Conservation (phyloP, 1,284 basidiomycete genomes). For the Xerocomus subilludens region DNA sequence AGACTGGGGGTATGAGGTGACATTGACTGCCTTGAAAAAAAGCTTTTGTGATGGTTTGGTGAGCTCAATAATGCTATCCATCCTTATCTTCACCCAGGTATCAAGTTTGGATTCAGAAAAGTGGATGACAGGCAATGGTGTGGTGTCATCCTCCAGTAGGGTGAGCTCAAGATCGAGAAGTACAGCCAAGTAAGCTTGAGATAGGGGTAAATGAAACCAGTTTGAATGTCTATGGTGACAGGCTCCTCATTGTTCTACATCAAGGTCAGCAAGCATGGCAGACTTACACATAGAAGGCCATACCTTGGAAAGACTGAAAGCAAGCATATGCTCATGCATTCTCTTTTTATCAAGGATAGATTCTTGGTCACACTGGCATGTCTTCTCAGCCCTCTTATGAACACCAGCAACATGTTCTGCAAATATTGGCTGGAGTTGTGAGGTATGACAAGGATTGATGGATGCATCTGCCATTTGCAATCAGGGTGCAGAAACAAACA, state of each 20-base stretch:
- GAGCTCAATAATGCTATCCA: conserved; percentile 4
- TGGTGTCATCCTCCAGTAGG: background rate
- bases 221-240: no score
- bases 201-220: no score
- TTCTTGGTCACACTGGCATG: background rate
- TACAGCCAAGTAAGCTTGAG: no score
- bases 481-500: background rate
- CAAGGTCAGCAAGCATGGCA: no score
- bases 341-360: background rate
- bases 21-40: conserved; percentile 13
- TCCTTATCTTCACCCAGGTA: conserved; percentile 21
- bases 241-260: no score
- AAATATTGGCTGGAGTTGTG: conserved; percentile 14
- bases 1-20: conserved; percentile 11
- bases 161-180: background rate
- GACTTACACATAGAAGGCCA: no score
- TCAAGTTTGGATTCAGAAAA: background rate
- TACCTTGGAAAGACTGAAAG: conserved; percentile 6
- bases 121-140: background rate
- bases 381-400: conserved; percentile 19
- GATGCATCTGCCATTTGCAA: background rate
- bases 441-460: conserved; percentile 17
- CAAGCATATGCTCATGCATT: background rate
- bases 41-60: background rate
- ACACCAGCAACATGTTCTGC: conserved; percentile 4